Base-by-base conservation (phyloP, 1,284 basidiomycete species). In the Trichosporon asahii region DNA sequence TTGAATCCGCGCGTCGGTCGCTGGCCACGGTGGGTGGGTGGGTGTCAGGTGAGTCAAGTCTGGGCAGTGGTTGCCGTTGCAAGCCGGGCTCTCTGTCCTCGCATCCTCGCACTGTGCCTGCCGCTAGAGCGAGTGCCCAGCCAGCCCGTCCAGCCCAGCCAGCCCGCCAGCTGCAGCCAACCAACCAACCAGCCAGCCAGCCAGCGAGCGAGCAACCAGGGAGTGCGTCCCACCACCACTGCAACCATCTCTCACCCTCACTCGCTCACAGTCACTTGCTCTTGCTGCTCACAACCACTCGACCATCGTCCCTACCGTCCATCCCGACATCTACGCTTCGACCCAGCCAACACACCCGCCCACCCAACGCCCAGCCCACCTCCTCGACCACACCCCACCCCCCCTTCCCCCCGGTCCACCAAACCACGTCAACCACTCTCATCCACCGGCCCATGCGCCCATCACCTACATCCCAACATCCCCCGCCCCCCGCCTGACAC, bases 401-500 rank as follows among this genome's bases (percentile, higher is more conserved):
- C 18, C 18, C 21, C 14, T 5, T 9, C 18, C 46, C 49, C 3
- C 49, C 49, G 12, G 23, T 23, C 49, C 49, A 33, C 9, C 49
- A 21, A 53, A 53, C 49, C 21, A 53, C 49, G 49, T 53, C 49
- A 25, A 53, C 49, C 49, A 11, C n/a, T 53, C 49, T 7, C 2
- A 53, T 53, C 49, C 49, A 53, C 49, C 49, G 49, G 49, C 49
- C 49, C 49, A 53, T 53, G 49, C 23, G 49, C 49, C 49, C 49
- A 53, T 53, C 49, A 53, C 49, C 49, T 9, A 21, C 2, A 4
- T 12, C 49, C 15, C n/a, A 6, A 1, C 9, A 25, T 14, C 9
- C n/a, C n/a, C 21, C 49, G 49, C 25, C 49, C 21, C 49, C 49
- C 49, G 49, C 49, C 49, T 53, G 49, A 53, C 49, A 53, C 49